Evolutionary conservation across 495 filamentous ascomycete genomes (phyloP).

Genomic region (Sphaerosporella brunnea): DNA sequence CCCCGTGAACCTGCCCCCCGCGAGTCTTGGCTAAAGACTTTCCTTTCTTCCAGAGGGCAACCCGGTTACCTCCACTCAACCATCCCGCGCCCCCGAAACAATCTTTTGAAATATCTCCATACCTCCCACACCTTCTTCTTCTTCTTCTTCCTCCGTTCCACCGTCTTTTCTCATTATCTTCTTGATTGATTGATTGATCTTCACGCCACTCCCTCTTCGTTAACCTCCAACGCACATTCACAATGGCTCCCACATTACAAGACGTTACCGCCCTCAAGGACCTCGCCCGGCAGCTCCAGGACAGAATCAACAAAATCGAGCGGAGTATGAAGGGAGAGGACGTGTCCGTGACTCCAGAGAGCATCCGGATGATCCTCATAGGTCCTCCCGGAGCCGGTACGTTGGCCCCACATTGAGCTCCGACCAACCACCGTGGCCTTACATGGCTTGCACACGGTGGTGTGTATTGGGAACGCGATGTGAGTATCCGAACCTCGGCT

Average conservation of each 20-base stretch:
- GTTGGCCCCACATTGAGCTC: conserved; percentile 14
- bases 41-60: conserved; percentile 5
- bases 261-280: conserved; percentile 32
- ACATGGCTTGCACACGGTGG: no score
- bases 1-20: neutral
- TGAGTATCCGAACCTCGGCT: no score
- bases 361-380: conserved; percentile 90
- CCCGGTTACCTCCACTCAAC: neutral
- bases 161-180: no score
- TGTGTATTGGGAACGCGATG: no score
- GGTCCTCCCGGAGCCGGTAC: conserved; percentile 92
- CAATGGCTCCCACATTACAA: conserved; percentile 74
- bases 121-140: no score
- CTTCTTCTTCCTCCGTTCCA: no score
- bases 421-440: neutral
- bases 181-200: no score
- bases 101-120: conserved; percentile 8
- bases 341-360: conserved; percentile 33
- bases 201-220: conserved; percentile 5
- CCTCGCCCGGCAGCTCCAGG: conserved; percentile 48
- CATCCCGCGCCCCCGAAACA: conserved; percentile 10
- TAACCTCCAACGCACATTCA: conserved; percentile 10
- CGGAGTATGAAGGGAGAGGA: conserved; percentile 47
- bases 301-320: conserved; percentile 69
- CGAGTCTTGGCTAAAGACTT: conserved; percentile 2